Base-by-base conservation (phyloP, 257 asterid species). In the Solanum medicagineum region DNA sequence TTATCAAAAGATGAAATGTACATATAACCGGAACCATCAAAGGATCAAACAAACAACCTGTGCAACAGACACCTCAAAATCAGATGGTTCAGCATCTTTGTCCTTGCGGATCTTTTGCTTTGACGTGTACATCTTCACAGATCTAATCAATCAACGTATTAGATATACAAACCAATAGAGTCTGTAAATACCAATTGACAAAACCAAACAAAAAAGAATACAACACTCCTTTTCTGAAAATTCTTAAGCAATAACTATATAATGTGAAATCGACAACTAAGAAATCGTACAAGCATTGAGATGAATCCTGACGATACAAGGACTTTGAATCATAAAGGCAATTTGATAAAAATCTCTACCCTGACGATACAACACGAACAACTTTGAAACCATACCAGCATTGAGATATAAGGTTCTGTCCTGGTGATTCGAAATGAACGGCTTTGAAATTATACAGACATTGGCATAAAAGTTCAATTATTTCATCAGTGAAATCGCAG, bases 61-160 rank as follows among this genome's bases (percentile, higher is more conserved):
- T 49, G 97, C 96, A 60, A 95, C 98, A 59, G 90, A 86, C 91
- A 90, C 93, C 88, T 94, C 98, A 82, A 95, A 94, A 24, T 95
- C 98, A 42, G 98, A 81, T 55, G 98, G 98, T 84, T 95, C 98
- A 57, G 91, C 97, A 81, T 85, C 93, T 92, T 89, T 90, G 84
- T 95, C 98, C 87, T 95, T 95, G 90, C 88, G 93, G 54, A 95
- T 92, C 89, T 95, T 94, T 77, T 92, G 93, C 51, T 24, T 15
- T 49, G 98, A 92, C 0, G 98, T 91, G 88, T 88, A 95, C 98
- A 95, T 95, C 90, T 91, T 93, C 92, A 85, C 88, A 84, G 87
- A 85, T 84, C 91, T 87, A 62, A 65, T 26, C 24, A 51, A 77
- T 51, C 22, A 51, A 15, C 17, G 2, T 8, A 24, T 77, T n/a